Conservation (phyloP, 108 stramenopile genomes). For the Craspedostauros australis region DNA sequence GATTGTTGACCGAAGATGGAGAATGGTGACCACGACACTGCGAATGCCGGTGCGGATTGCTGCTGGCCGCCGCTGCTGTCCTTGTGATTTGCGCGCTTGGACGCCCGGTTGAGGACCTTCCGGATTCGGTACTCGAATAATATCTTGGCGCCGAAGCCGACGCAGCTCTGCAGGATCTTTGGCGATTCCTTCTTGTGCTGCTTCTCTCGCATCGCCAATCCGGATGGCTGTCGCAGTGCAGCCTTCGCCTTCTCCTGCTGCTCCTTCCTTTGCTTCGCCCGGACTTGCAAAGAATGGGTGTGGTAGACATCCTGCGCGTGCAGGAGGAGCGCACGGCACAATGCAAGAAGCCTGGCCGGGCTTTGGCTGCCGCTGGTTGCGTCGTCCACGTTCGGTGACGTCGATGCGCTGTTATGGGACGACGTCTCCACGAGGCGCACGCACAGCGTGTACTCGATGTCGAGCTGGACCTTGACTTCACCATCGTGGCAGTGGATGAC, state of each 20-base stretch:
- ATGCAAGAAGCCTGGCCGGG: constrained; percentile 45
- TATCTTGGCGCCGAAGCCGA: constrained; percentile 65
- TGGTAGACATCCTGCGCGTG: constrained; percentile 80
- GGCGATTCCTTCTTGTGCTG: constrained; percentile 37
- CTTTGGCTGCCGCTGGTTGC: constrained; percentile 61
- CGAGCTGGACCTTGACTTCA: constrained; percentile 81
- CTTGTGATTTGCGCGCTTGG: background rate
- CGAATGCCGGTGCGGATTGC: constrained; percentile 23
- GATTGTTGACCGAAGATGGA: constrained; percentile 71
- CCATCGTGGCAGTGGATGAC: constrained; percentile 84
- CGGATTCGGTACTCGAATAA: constrained; percentile 71
- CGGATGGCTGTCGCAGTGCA: constrained; percentile 24
- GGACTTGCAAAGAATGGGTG: constrained; percentile 46
- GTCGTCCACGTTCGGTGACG: too few species aligned
- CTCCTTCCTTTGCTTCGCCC: constrained; percentile 14
- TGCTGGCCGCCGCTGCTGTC: background rate
- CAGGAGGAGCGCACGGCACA: constrained; percentile 69
- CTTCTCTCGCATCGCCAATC: constrained; percentile 38
- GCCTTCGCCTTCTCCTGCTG: constrained; percentile 20
- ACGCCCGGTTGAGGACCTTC: constrained; percentile 17
- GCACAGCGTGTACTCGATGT: constrained; percentile 73
- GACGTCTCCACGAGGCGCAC: constrained; percentile 78
- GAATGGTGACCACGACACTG: constrained; percentile 63
- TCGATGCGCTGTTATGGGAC: too few species aligned
- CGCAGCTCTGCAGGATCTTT: constrained; percentile 59